Percentiles rank a stretch among this genome's conserved stretches.
Evolutionary conservation across 768 basidiomycete species (phyloP).

Genomic region (Calocera viscosa): DNA sequence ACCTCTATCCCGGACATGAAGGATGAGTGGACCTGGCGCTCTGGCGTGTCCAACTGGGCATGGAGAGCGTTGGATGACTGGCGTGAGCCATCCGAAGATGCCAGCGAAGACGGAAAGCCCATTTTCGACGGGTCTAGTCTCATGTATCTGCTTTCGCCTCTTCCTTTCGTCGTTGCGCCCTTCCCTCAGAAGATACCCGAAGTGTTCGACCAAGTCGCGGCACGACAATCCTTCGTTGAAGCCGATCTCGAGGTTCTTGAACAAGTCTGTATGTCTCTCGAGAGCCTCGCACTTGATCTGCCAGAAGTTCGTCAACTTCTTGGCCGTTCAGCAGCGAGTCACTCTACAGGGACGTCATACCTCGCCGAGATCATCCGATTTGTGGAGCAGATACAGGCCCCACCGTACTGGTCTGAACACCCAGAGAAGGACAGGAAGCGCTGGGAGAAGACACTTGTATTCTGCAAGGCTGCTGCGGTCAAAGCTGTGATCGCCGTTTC

Average conservation of each 20-base stretch:
- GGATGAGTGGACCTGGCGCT: slow-evolving; percentile 56
- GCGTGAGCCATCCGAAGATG: slow-evolving; percentile 34
- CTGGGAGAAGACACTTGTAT: slow-evolving; percentile 60
- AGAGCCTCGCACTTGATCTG: slow-evolving; percentile 64
- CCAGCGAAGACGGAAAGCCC: slow-evolving; percentile 45
- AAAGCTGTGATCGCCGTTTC: slow-evolving; percentile 77
- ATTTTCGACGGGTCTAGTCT: slow-evolving; percentile 52
- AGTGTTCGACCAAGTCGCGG: not conserved
- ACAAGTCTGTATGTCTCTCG: slow-evolving; percentile 61
- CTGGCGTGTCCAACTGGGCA: slow-evolving; percentile 56
- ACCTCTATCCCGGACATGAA: slow-evolving; percentile 14
- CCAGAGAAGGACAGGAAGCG: slow-evolving; percentile 36
- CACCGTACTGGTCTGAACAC: slow-evolving; percentile 46
- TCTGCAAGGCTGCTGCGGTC: slow-evolving; percentile 75
- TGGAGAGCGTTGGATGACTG: slow-evolving; percentile 59
- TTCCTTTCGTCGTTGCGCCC: slow-evolving; percentile 51
- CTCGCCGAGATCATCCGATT: slow-evolving; percentile 56
- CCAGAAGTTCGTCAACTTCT: slow-evolving; percentile 62
- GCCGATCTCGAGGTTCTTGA: slow-evolving; percentile 61
- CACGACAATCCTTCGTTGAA: slow-evolving; percentile 13
- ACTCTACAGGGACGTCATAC: slow-evolving; percentile 28
- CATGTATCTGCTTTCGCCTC: slow-evolving; percentile 46
- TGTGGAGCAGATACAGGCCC: slow-evolving; percentile 58
- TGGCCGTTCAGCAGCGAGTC: slow-evolving; percentile 38
- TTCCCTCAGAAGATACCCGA: slow-evolving; percentile 20